Conservation (phyloP, 2,329 filamentous ascomycete species). For the Sphaerulina musiva region DNA sequence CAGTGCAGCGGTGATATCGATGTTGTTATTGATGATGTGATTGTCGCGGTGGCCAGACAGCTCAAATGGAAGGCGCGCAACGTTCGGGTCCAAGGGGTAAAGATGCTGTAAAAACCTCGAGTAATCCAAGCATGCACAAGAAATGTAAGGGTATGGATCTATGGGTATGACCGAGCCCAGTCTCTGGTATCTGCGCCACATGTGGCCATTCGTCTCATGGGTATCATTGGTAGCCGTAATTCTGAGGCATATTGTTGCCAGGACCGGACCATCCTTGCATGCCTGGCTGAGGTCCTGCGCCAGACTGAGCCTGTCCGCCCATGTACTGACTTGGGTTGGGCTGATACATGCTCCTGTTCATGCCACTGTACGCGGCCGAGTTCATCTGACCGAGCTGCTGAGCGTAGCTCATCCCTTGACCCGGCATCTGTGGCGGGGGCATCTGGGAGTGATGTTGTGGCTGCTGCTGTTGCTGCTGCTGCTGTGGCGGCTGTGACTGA, state of each 20-base stretch:
- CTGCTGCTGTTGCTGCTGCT: conserved; percentile 16
- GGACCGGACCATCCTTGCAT: conserved; percentile 48
- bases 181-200: conserved; percentile 3
- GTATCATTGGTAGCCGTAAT: conserved; percentile 23
- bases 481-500: conserved; percentile 27
- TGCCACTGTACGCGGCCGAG: conserved; percentile 36
- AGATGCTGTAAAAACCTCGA: conserved; percentile 14
- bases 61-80: conserved; percentile 1
- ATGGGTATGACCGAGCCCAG: conserved; percentile 5
- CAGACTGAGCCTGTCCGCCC: conserved; percentile 28
- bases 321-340: conserved; percentile 43
- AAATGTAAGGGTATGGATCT: conserved; percentile 8
- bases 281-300: conserved; percentile 44
- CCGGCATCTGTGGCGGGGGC: conserved; percentile 45
- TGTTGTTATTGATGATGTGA: conserved; percentile 1
- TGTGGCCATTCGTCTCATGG: background rate
- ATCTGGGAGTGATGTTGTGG: conserved; percentile 46
- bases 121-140: conserved; percentile 17
- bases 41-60: background rate
- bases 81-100: conserved; percentile 7
- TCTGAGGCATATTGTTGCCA: conserved; percentile 35
- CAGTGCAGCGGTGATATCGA: background rate
- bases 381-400: conserved; percentile 44
- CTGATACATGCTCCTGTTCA: conserved; percentile 47
- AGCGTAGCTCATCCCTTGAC: conserved; percentile 42